phyloP scores from a whole-genome alignment of 192 early-diverging fungal species.

The Thamnidium elegans region DNA sequence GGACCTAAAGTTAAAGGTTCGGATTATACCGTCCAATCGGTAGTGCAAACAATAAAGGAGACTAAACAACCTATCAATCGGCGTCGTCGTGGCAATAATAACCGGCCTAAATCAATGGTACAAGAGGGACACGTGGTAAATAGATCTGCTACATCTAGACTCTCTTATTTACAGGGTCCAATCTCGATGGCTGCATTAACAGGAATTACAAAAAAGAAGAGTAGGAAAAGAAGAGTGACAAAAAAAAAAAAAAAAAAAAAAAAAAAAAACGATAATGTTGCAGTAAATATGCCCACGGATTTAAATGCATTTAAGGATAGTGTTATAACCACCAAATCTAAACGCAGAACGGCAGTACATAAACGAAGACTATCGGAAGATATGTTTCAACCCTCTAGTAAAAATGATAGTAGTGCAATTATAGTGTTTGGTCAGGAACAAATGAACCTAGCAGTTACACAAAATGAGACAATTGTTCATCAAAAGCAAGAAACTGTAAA shows the following conservation, averaged over 20 bases:
- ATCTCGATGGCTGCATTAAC: constrained; percentile 9
- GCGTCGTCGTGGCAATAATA: not conserved
- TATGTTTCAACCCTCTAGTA: constrained; percentile 9
- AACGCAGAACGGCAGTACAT: constrained; percentile 22
- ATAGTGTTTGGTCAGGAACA: constrained; percentile 23
- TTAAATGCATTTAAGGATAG: not conserved
- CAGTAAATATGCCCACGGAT: not conserved
- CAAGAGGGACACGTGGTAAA: constrained; percentile 4
- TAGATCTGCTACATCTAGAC: not conserved
- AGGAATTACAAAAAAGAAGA: constrained; percentile 8
- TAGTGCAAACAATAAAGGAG: not conserved
- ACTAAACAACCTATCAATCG: not conserved
- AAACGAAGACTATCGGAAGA: constrained; percentile 22
- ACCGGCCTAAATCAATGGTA: not conserved
- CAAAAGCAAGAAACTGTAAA: not conserved
- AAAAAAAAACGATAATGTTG: not conserved
- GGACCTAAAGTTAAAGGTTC: constrained; percentile 8
- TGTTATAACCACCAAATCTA: constrained; percentile 13
- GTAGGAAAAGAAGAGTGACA: not conserved
- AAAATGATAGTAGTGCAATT: constrained; percentile 8
- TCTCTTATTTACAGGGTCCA: not conserved
- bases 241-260: too few relatives aligned
- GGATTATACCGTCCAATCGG: constrained; percentile 1
- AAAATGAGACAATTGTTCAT: constrained; percentile 26
- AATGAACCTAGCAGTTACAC: constrained; percentile 28